A percentile compares a stretch with the other conserved stretches of the same genome.
phyloP scores from a whole-genome alignment of 139 green algal species.

The Ulvella scutata region DNA sequence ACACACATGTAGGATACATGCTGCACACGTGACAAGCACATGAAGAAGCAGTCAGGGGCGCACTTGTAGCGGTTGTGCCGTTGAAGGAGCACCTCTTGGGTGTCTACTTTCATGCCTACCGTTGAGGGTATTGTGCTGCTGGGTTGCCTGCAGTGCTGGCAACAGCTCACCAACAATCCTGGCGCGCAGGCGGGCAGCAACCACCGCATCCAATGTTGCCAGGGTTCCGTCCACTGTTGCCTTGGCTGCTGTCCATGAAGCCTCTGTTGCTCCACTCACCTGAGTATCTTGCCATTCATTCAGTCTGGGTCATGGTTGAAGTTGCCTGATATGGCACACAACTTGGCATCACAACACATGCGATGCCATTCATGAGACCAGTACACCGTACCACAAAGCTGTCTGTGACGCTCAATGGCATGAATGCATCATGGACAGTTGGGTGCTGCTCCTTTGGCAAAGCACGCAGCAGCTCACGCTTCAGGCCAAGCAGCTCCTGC shows the following conservation, averaged over 20 bases:
- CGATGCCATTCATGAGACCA: too few species aligned
- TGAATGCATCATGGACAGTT: not conserved
- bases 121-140: too few species aligned
- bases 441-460: not conserved
- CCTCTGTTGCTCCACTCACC: not conserved
- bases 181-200: not conserved
- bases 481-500: not conserved
- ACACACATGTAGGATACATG: too few species aligned
- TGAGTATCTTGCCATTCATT: too few species aligned
- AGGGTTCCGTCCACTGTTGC: not conserved
- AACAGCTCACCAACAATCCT: not conserved
- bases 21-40: too few species aligned
- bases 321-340: too few species aligned
- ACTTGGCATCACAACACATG: too few species aligned
- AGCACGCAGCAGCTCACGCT: not conserved
- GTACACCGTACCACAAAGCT: not conserved
- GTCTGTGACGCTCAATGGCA: not conserved
- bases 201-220: not conserved
- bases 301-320: too few species aligned
- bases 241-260: not conserved
- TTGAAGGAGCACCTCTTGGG: not conserved
- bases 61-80: not conserved
- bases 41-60: too few species aligned
- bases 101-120: not conserved
- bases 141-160: not conserved